A percentile compares a stretch with the other conserved stretches of the same genome.
Evolutionary conservation across 2,329 filamentous ascomycete species (phyloP).

Genomic region (Alternaria ethzedia): DNA sequence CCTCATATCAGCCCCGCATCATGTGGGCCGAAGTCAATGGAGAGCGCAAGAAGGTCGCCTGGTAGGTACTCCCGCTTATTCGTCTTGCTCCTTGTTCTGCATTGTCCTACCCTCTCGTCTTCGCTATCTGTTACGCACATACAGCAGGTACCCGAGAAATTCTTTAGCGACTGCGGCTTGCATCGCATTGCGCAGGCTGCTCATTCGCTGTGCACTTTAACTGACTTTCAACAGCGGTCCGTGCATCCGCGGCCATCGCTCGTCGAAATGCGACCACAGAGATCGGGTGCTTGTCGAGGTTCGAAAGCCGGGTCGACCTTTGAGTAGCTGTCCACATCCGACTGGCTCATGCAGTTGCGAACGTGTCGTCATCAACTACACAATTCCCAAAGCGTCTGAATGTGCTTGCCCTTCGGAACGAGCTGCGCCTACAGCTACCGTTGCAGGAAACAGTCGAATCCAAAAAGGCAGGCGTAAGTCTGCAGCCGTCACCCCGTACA

Average conservation of each 20-base stretch:
- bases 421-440: slow-evolving; percentile 27
- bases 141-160: background rate
- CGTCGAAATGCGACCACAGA: slow-evolving; percentile 74
- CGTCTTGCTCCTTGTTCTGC: background rate
- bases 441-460: slow-evolving; percentile 36
- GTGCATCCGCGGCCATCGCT: slow-evolving; percentile 77
- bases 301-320: slow-evolving; percentile 72
- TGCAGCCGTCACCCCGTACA: slow-evolving; percentile 33
- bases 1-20: slow-evolving; percentile 36
- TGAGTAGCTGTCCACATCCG: slow-evolving; percentile 73
- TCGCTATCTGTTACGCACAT: background rate
- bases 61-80: slow-evolving; percentile 57
- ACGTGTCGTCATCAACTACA: slow-evolving; percentile 62
- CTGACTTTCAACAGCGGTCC: slow-evolving; percentile 62
- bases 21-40: slow-evolving; percentile 71
- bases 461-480: slow-evolving; percentile 44
- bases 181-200: background rate
- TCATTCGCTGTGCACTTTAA: slow-evolving; percentile 1
- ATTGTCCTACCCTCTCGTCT: background rate
- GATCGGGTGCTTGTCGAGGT: slow-evolving; percentile 74
- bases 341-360: slow-evolving; percentile 67
- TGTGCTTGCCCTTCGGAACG: slow-evolving; percentile 47
- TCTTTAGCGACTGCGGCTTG: background rate
- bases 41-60: slow-evolving; percentile 77
- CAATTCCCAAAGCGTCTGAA: slow-evolving; percentile 50